Base-by-base conservation (phyloP, 345 rosid species). In the Sonneratia alba region DNA sequence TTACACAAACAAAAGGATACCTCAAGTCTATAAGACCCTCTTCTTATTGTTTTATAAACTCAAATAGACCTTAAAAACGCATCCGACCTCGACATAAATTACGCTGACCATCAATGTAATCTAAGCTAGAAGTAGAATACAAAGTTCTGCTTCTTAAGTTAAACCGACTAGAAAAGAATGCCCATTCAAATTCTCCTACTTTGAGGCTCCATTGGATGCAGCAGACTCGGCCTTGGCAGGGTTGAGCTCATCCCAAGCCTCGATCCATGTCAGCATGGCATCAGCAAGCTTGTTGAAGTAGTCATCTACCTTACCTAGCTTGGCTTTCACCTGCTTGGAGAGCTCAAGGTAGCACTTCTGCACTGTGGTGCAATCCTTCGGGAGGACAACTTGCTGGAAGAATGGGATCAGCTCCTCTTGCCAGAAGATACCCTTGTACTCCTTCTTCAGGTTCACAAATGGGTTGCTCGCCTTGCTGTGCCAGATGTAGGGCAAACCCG, bases 401-500 rank as follows among this genome's bases (percentile, higher is more conserved):
- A 92, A 92, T 3, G 97, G 97, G 75, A 92, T 89, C 83, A 92
- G 77, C 82, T 92, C 96, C 77, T 92, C 97, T 79, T 92, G 96
- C 97, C 97, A 91, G 88, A 86, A 91, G 64, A 91, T 89, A 73
- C 97, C 96, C 74, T 89, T 91, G 91, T 88, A 89, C 74, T 91
- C 96, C 85, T 91, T 91, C 86, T 82, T 89, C 18, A 91, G 79
- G 80, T 91, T 91, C 81, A 91, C 97, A 61, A 91, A 91, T 0
- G 97, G 97, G 80, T 89, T 91, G 83, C 97, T 91, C 1, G 96
- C 96, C 76, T 91, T 91, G 93, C 97, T 89, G 87, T 91, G 97
- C 87, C 84, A 91, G 75, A 92, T 88, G 87, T 92, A 92, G 1
- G 97, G 97, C 74, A 92, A 70, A 53, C 97, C 97, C 0, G 97